These are phyloP conservation scores for Colletotrichum liriopes DNA, from an alignment of 2,329 filamentous ascomycete genomes.

Conservation along the genomic window DNA sequence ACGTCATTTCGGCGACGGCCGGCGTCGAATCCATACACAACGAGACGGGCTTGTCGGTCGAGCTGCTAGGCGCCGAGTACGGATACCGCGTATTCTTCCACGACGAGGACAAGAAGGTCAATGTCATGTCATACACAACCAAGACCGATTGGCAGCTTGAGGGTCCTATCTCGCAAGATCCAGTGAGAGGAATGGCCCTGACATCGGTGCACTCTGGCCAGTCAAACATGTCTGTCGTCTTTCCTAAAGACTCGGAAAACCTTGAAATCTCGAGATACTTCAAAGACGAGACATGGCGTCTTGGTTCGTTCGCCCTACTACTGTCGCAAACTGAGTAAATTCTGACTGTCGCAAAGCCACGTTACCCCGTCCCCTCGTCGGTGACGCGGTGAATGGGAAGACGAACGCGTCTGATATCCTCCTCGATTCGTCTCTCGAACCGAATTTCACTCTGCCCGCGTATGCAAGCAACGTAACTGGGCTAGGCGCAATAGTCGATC, in stretches of 20 bases:
- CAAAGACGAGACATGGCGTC: conserved; percentile 50
- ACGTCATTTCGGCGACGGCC: conserved; percentile 48
- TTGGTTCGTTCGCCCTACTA: conserved; percentile 47
- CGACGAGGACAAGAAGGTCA: conserved; percentile 51
- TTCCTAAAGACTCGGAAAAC: conserved; percentile 51
- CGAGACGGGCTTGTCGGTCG: conserved; percentile 50
- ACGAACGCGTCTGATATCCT: conserved; percentile 26
- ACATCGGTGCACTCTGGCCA: conserved; percentile 48
- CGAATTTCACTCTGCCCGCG: conserved; percentile 31
- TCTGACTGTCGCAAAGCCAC: conserved; percentile 49
- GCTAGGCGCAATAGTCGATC: conserved; percentile 45
- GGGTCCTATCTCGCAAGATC: conserved; percentile 52
- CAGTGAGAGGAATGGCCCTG: conserved; percentile 49
- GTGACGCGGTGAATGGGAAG: conserved; percentile 16
- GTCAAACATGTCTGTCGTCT: conserved; percentile 54
- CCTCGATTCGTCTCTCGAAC: conserved; percentile 11
- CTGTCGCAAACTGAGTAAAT: neutral
- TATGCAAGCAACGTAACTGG: conserved; percentile 11
- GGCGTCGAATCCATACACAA: conserved; percentile 47
- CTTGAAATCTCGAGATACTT: conserved; percentile 51
- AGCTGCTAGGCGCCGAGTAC: conserved; percentile 50
- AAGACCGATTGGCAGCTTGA: conserved; percentile 49
- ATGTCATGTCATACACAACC: conserved; percentile 51
- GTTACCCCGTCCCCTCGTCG: conserved; percentile 51
- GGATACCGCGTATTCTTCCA: conserved; percentile 59